Percentiles rank a stretch among this genome's conserved stretches.
Conservation (phyloP, 495 filamentous ascomycete species). For the Penicillium manginii region DNA sequence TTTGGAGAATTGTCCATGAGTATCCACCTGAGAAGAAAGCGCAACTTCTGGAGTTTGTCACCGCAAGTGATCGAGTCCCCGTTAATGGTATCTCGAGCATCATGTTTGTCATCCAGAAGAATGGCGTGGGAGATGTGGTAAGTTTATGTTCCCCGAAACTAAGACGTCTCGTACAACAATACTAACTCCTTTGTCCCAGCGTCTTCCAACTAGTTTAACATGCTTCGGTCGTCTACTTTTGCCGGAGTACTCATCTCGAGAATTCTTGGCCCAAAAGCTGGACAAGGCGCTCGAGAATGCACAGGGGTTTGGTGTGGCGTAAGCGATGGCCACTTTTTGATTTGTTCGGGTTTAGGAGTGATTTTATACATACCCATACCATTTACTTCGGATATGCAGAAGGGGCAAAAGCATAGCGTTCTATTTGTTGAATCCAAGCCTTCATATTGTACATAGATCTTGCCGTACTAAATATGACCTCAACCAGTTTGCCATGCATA, state of each 20-base stretch:
- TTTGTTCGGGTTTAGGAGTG: conserved; percentile 16
- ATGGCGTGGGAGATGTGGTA: conserved; percentile 66
- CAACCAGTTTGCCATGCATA: too few relatives aligned
- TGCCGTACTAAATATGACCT: too few relatives aligned
- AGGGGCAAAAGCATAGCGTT: conserved; percentile 8
- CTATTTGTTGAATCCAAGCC: background rate
- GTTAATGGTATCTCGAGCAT: conserved; percentile 79
- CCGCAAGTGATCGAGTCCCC: conserved; percentile 86
- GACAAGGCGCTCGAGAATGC: conserved; percentile 82
- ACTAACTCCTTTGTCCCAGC: conserved; percentile 35
- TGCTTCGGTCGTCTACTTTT: conserved; percentile 87
- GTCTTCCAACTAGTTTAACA: conserved; percentile 81
- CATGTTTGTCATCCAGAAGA: conserved; percentile 80
- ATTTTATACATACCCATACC: conserved; percentile 27
- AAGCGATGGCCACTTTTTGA: conserved; percentile 5
- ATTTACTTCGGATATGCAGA: conserved; percentile 10
- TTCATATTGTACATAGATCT: too few relatives aligned
- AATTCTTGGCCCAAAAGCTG: conserved; percentile 73
- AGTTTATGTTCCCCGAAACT: conserved; percentile 17
- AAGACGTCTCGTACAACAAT: background rate
- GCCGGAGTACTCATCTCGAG: conserved; percentile 75
- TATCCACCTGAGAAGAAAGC: conserved; percentile 69
- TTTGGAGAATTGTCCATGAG: conserved; percentile 76
- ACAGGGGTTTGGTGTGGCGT: conserved; percentile 86
- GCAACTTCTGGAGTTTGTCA: conserved; percentile 89